Evolutionary conservation across 2,329 filamentous ascomycete species (phyloP), one percentile per base, ranked within the genome.

Genomic region (Clarireedia paspali): DNA sequence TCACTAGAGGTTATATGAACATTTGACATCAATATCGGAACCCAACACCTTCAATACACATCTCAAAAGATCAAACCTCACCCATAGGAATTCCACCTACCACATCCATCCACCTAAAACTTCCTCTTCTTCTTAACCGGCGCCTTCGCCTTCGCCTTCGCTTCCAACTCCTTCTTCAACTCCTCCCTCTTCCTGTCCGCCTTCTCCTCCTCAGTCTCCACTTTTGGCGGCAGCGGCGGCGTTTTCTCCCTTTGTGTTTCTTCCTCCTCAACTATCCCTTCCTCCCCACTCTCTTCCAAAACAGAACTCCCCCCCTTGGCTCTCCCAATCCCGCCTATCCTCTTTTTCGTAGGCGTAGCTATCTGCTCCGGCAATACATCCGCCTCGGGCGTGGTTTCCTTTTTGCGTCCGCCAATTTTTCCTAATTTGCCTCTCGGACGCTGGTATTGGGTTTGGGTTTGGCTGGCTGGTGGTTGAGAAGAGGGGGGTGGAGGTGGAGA

Each of bases 91-190:
- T 30, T 10, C 40, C 40, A 44, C 9, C 12, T 20, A 15, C 44
- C 17, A 20, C 20, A 20, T 20, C 20, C 20, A 20, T 20, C 20
- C 20, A 20, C 26, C 64, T 53, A 70, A 58, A 70, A 70, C 40
- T 66, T 70, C 57, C 66, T 61, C 58, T 68, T 70, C 59, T 70
- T 70, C 54, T 66, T 70, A 12, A 56, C 61, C 14, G 68, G 66
- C 14, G 59, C 62, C 47, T 62, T 66, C 9, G 63, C 61, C 51
- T 70, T 70, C 55, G 59, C 63, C 50, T 70, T 70, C 55, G 58
- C 63, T 50, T 67, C 68, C 57, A 70, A 59, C 49, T 69, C 63
- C 51, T 57, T 62, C 49, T 66, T 65, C 55, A 69, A 48, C 55
- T 59, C 48, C 24, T 51, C 57, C 27, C 68, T 60, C 51, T 67